phyloP scores from a whole-genome alignment of 2,329 filamentous ascomycete species.

The Fusarium sp. region DNA sequence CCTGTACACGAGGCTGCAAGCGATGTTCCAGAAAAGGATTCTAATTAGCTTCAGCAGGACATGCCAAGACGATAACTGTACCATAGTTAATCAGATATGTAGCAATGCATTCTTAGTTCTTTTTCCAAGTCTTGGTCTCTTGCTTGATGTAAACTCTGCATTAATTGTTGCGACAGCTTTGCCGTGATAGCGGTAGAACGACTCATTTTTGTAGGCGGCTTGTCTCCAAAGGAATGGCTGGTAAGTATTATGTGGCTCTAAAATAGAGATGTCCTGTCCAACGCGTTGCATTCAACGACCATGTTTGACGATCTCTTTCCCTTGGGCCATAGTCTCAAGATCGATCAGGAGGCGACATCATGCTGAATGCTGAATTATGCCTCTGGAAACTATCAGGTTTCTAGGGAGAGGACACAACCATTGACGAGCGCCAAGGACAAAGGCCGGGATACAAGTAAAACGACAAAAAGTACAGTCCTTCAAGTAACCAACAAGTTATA shows the following conservation, averaged over 20 bases:
- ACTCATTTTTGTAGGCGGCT: no score
- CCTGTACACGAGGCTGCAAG: constrained; percentile 13
- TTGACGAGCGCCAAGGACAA: neutral
- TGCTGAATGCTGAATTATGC: constrained; percentile 5
- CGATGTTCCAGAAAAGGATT: constrained; percentile 34
- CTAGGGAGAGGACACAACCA: constrained; percentile 1
- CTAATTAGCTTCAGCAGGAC: constrained; percentile 24
- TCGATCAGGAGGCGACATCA: constrained; percentile 7
- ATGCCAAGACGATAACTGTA: constrained; percentile 16
- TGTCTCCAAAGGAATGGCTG: no score
- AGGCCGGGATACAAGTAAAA: no score
- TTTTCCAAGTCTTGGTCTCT: neutral
- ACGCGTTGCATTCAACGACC: no score
- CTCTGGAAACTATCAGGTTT: constrained; percentile 2
- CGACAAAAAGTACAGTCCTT: no score
- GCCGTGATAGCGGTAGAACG: no score
- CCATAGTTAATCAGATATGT: constrained; percentile 20
- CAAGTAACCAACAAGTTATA: no score
- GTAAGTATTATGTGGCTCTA: no score
- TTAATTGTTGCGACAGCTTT: no score
- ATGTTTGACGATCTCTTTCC: no score
- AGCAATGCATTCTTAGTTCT: constrained; percentile 20
- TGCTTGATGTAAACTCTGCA: neutral
- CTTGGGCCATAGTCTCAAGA: no score
- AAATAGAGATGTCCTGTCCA: no score